Percentiles rank a stretch among this genome's conserved stretches.
These are phyloP conservation scores for Suhomyces bribrorum DNA, from an alignment of 1,139 yeast species.

Conservation along the genomic window DNA sequence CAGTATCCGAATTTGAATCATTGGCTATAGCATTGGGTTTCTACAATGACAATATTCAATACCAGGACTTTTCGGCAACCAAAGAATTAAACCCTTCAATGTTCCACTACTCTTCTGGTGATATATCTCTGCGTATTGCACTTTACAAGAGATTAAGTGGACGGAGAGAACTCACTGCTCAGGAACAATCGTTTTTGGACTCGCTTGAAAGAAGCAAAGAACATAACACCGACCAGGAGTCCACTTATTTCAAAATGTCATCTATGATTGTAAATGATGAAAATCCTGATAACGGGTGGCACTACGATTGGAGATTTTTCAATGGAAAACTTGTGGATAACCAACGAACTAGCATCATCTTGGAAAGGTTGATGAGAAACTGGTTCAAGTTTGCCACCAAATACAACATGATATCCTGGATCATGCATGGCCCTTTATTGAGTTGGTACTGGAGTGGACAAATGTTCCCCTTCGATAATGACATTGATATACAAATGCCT, in stretches of 20 bases:
- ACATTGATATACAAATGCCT: constrained; percentile 26
- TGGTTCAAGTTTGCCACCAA: constrained; percentile 39
- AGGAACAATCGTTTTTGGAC: constrained; percentile 21
- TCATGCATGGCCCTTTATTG: constrained; percentile 24
- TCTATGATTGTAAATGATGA: constrained; percentile 15
- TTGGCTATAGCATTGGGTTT: constrained; percentile 1
- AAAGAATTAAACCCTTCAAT: constrained; percentile 19
- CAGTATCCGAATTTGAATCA: constrained; percentile 2
- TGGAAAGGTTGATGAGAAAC: constrained; percentile 34
- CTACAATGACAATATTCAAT: constrained; percentile 5
- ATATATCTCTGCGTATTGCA: constrained; percentile 7
- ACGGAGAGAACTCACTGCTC: constrained; percentile 4
- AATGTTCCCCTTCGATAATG: constrained; percentile 24
- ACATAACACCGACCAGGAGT: constrained; percentile 16
- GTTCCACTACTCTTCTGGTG: constrained; percentile 11
- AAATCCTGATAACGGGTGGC: constrained; percentile 25
- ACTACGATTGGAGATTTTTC: constrained; percentile 25
- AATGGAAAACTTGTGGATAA: constrained; percentile 19
- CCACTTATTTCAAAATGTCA: constrained; percentile 22
- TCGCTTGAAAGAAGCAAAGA: constrained; percentile 22
- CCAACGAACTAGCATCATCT: constrained; percentile 24
- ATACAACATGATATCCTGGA: constrained; percentile 31
- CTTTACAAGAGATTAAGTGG: constrained; percentile 12
- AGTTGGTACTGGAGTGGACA: constrained; percentile 27
- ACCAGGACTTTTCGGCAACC: constrained; percentile 19